Percentiles rank a stretch among this genome's conserved stretches.
These are phyloP conservation scores for Hypoxylon cercidicola DNA, from an alignment of 495 filamentous ascomycete genomes.

Conservation along the genomic window DNA sequence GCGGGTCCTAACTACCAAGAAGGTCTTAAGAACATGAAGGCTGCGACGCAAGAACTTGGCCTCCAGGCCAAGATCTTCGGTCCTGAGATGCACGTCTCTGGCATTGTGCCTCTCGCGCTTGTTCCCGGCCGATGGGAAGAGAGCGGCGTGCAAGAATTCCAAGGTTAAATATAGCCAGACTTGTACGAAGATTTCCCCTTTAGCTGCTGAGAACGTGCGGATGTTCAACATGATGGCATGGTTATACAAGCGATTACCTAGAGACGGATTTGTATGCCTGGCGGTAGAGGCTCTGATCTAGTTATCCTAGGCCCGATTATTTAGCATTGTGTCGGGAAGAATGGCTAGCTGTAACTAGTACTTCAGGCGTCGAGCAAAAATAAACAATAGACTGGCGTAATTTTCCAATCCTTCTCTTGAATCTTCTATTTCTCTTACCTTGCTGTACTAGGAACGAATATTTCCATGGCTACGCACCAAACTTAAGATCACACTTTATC, in stretches of 20 bases:
- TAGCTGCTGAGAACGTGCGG: slow-evolving; percentile 28
- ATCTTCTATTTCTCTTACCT: not conserved
- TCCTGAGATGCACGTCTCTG: slow-evolving; percentile 89
- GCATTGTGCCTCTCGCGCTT: slow-evolving; percentile 72
- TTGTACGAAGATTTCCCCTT: slow-evolving; percentile 29
- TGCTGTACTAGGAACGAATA: not conserved
- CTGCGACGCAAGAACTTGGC: slow-evolving; percentile 89
- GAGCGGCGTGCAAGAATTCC: slow-evolving; percentile 65
- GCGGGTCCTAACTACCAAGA: slow-evolving; percentile 99
- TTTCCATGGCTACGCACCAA: no score
- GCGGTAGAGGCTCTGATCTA: slow-evolving; percentile 34
- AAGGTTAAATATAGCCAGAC: slow-evolving; percentile 49
- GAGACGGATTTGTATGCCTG: slow-evolving; percentile 22
- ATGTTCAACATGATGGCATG: slow-evolving; percentile 24
- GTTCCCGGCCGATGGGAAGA: slow-evolving; percentile 64
- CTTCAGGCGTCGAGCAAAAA: slow-evolving; percentile 32
- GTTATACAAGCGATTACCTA: slow-evolving; percentile 24
- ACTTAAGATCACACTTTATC: no score
- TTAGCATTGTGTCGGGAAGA: slow-evolving; percentile 18
- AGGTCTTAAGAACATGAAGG: slow-evolving; percentile 99
- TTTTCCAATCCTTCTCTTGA: slow-evolving; percentile 5
- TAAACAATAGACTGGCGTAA: slow-evolving; percentile 35
- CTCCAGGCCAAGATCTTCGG: slow-evolving; percentile 97
- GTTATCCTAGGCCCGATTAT: slow-evolving; percentile 29
- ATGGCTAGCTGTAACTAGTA: slow-evolving; percentile 31